Evolutionary conservation across 495 filamentous ascomycete genomes (phyloP).

Genomic region (Eremomyces bilateralis): DNA sequence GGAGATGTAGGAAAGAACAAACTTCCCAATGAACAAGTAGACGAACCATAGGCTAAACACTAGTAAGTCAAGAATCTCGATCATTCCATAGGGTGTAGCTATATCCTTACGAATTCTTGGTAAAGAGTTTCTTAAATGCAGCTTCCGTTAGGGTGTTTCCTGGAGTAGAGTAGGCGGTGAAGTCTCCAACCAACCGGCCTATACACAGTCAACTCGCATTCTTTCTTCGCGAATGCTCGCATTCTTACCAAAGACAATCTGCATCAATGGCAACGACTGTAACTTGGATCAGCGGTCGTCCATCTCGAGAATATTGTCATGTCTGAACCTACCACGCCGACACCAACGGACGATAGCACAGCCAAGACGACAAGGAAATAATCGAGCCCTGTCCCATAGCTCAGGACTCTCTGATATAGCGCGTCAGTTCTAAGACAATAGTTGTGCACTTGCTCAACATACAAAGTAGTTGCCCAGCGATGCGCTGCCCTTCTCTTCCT

Average conservation of each 20-base stretch:
- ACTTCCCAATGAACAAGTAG: constrained; percentile 40
- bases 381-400: constrained; percentile 10
- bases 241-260: constrained; percentile 10
- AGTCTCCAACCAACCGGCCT: constrained; percentile 9
- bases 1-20: constrained; percentile 31
- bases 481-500: constrained; percentile 6
- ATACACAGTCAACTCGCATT: background rate
- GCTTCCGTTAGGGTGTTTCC: constrained; percentile 8
- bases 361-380: constrained; percentile 5
- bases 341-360: constrained; percentile 11
- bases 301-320: constrained; percentile 3
- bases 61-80: background rate
- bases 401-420: constrained; percentile 10
- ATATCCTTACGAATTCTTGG: constrained; percentile 8
- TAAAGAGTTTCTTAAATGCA: constrained; percentile 8
- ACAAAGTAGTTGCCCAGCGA: constrained; percentile 5
- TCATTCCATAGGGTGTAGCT: background rate
- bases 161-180: constrained; percentile 11
- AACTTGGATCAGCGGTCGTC: too few relatives aligned
- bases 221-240: background rate
- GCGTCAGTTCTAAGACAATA: background rate
- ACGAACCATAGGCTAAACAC: constrained; percentile 28
- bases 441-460: constrained; percentile 10
- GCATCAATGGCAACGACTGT: too few relatives aligned
- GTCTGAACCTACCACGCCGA: constrained; percentile 9